A percentile compares a stretch with the other conserved stretches of the same genome.
These are phyloP conservation scores for Ceratocystis variospora DNA, from an alignment of 2,329 filamentous ascomycete genomes.

Conservation along the genomic window DNA sequence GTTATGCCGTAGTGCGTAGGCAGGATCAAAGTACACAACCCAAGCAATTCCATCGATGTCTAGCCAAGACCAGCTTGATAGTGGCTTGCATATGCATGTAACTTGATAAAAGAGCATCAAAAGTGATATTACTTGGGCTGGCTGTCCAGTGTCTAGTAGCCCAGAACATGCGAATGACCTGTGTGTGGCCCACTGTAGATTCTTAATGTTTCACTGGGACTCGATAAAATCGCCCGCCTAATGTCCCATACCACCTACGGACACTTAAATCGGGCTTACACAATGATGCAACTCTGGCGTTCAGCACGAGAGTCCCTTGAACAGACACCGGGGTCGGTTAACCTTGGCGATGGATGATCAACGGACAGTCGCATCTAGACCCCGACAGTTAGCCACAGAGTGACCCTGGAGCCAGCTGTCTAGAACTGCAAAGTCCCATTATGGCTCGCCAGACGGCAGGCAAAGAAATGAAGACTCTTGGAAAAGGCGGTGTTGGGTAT, in stretches of 20 bases:
- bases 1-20: not conserved
- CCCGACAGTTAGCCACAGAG: no score
- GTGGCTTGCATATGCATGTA: conserved; percentile 1
- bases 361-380: no score
- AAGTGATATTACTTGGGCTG: not conserved
- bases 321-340: not conserved
- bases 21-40: not conserved
- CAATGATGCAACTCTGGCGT: not conserved
- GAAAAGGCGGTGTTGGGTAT: not conserved
- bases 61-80: not conserved
- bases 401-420: no score
- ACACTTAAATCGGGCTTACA: not conserved
- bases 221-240: not conserved
- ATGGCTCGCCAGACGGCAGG: not conserved
- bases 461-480: not conserved
- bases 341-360: no score
- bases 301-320: not conserved
- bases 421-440: no score
- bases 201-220: not conserved
- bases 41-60: not conserved
- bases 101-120: not conserved
- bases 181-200: not conserved
- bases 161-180: not conserved
- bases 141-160: not conserved
- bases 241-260: not conserved